Conservation (phyloP, 768 basidiomycete species). For the Saitozyma podzolica region DNA sequence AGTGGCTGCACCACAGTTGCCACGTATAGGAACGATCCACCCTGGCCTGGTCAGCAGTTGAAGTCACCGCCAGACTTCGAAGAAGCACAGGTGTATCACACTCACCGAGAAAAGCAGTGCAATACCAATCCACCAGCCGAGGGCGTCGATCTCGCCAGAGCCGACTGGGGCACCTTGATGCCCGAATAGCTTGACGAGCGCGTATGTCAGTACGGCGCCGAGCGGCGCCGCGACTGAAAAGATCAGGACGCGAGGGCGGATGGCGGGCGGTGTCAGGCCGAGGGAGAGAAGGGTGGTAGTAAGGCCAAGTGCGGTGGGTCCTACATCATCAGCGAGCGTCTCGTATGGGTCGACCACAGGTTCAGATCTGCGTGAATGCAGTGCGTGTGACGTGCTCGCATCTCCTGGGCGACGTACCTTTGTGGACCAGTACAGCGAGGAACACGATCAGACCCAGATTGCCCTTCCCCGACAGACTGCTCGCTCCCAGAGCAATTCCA, state of each 20-base stretch:
- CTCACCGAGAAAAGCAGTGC: conserved; percentile 82
- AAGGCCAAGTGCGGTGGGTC: conserved; percentile 86
- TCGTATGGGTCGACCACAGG: not conserved
- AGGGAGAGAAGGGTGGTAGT: conserved; percentile 79
- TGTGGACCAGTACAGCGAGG: conserved; percentile 85
- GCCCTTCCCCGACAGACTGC: conserved; percentile 51
- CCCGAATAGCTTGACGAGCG: conserved; percentile 58
- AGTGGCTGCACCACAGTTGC: conserved; percentile 84
- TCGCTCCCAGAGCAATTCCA: conserved; percentile 84
- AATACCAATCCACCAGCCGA: conserved; percentile 66
- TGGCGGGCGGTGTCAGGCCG: conserved; percentile 66
- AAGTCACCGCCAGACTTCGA: not conserved
- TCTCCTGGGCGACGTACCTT: conserved; percentile 58
- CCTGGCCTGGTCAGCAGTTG: conserved; percentile 56
- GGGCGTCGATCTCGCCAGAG: conserved; percentile 48
- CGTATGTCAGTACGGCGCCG: conserved; percentile 75
- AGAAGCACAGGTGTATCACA: conserved; percentile 12
- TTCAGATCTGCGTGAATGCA: not conserved
- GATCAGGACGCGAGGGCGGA: conserved; percentile 70
- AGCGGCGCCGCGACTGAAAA: conserved; percentile 85
- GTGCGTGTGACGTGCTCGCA: no score
- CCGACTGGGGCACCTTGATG: conserved; percentile 15
- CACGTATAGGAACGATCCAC: conserved; percentile 91
- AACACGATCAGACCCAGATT: conserved; percentile 79
- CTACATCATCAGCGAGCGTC: conserved; percentile 54